phyloP scores from a whole-genome alignment of 495 filamentous ascomycete species.

The Talaromyces borbonicus region DNA sequence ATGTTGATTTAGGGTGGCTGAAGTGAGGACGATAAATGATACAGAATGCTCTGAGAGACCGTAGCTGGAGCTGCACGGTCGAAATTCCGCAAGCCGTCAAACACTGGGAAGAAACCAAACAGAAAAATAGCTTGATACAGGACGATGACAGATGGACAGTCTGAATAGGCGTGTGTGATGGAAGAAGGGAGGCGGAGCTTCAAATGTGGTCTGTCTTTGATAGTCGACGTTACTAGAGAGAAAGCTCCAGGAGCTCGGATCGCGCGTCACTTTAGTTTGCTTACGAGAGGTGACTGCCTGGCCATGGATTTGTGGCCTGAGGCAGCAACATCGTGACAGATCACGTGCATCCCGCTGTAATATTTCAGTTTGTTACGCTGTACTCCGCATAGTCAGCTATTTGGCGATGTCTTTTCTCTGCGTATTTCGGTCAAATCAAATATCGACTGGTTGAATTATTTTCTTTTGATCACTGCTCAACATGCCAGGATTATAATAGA shows the following conservation, averaged over 20 bases:
- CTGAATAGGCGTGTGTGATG: no score
- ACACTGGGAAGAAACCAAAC: background rate
- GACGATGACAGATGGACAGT: background rate
- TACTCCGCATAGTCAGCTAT: no score
- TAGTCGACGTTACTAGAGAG: background rate
- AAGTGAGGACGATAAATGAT: slow-evolving; percentile 7
- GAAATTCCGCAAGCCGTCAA: background rate
- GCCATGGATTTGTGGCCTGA: background rate
- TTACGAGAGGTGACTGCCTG: slow-evolving; percentile 5
- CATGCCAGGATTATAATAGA: no score
- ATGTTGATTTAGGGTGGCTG: slow-evolving; percentile 1
- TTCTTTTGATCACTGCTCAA: no score
- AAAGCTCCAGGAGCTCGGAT: slow-evolving; percentile 6
- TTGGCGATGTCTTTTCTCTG: no score
- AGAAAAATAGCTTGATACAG: background rate
- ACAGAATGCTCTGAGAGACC: background rate
- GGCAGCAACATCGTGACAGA: background rate
- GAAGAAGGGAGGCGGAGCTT: background rate
- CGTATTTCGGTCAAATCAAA: no score
- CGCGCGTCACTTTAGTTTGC: no score
- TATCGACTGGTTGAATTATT: no score
- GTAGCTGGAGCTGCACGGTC: background rate
- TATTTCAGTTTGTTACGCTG: no score
- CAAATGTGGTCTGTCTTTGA: background rate
- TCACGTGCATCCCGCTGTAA: no score